Evolutionary conservation across 306 rosid species (phyloP).

Genomic region (Delonix regia): DNA sequence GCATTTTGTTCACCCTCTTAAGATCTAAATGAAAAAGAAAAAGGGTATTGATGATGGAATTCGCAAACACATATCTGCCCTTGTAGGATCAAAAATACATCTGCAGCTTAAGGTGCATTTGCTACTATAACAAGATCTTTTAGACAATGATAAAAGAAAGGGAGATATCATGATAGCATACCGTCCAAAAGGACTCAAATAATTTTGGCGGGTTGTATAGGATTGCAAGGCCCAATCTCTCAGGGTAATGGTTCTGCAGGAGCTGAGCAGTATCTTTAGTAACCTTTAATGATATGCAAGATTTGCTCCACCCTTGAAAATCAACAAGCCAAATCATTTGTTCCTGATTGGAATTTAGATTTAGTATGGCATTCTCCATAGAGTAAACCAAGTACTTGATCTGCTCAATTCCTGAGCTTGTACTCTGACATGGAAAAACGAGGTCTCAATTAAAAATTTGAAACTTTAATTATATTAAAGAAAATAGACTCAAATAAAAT

Average conservation of each 20-base stretch:
- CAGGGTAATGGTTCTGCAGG: slow-evolving; percentile 84
- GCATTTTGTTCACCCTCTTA: not conserved
- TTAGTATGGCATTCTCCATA: slow-evolving; percentile 79
- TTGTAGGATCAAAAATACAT: not conserved
- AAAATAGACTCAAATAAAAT: not conserved
- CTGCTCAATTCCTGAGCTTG: slow-evolving; percentile 49
- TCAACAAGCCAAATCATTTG: slow-evolving; percentile 86
- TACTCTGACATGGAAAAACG: slow-evolving; percentile 47
- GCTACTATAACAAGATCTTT: not conserved
- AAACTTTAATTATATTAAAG: slow-evolving; percentile 11
- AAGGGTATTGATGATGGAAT: not conserved
- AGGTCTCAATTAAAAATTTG: slow-evolving; percentile 29
- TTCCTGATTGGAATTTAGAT: slow-evolving; percentile 54
- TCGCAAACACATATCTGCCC: not conserved
- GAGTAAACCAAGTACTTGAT: slow-evolving; percentile 74
- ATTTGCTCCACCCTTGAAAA: slow-evolving; percentile 71
- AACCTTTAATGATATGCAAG: slow-evolving; percentile 62
- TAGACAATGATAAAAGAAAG: slow-evolving; percentile 1
- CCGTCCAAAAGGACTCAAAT: slow-evolving; percentile 89
- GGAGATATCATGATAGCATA: slow-evolving; percentile 43
- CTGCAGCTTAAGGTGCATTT: not conserved
- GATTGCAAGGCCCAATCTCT: slow-evolving; percentile 75
- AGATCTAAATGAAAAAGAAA: not conserved
- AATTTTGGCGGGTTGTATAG: slow-evolving; percentile 84
- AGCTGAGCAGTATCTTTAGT: slow-evolving; percentile 67